A percentile compares a stretch with the other conserved stretches of the same genome.
These are phyloP conservation scores for Suillus hirtellus DNA, from an alignment of 768 basidiomycete species.

Conservation along the genomic window DNA sequence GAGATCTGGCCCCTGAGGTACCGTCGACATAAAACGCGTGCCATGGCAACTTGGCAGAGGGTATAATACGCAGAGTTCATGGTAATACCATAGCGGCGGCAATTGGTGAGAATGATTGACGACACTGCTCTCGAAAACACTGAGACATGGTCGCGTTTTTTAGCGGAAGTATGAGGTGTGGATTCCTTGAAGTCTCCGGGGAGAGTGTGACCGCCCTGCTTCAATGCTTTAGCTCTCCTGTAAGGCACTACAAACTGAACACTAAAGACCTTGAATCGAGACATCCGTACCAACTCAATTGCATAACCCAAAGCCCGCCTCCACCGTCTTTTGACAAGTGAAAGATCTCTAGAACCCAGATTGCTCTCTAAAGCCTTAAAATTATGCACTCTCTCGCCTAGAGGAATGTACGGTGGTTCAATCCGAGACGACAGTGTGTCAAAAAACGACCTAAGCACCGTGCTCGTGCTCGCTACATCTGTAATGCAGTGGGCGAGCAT, in stretches of 20 bases:
- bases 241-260: background rate
- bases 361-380: conserved; percentile 42
- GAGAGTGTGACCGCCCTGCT: conserved; percentile 56
- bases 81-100: conserved; percentile 43
- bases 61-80: conserved; percentile 52
- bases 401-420: conserved; percentile 18
- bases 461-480: conserved; percentile 48
- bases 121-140: conserved; percentile 33
- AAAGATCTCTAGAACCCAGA: conserved; percentile 31
- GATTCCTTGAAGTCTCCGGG: conserved; percentile 39
- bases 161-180: conserved; percentile 42
- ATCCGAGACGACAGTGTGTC: conserved; percentile 33
- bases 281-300: conserved; percentile 33
- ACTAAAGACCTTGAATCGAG: conserved; percentile 36
- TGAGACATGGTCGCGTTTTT: conserved; percentile 27
- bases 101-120: conserved; percentile 34
- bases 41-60: conserved; percentile 49
- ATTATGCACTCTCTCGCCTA: conserved; percentile 41
- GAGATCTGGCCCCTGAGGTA: conserved; percentile 47
- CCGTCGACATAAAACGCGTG: conserved; percentile 47
- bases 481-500: conserved; percentile 50
- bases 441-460: conserved; percentile 45
- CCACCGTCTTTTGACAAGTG: conserved; percentile 43
- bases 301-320: conserved; percentile 43
- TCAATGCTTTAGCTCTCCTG: conserved; percentile 8